Evolutionary conservation across 2,329 filamentous ascomycete species (phyloP).

Genomic region (Apiospora kogelbergensis): DNA sequence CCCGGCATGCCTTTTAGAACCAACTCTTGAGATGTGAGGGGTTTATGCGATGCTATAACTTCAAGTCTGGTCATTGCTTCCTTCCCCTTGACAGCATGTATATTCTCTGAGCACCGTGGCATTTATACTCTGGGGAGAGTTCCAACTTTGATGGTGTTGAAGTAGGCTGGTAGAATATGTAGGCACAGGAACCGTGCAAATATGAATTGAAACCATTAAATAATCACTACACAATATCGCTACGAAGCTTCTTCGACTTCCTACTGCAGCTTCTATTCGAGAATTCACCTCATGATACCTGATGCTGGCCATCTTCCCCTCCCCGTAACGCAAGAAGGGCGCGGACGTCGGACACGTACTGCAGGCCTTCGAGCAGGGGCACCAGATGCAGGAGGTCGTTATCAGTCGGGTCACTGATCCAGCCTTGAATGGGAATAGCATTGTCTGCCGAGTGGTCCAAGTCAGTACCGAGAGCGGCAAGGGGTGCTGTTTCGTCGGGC

Average conservation of each 20-base stretch:
- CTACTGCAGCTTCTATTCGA: slow-evolving; percentile 3
- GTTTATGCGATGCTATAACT: not conserved
- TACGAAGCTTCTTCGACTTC: slow-evolving; percentile 3
- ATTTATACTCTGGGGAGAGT: not conserved
- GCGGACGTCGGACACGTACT: slow-evolving; percentile 95
- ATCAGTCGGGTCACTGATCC: slow-evolving; percentile 98
- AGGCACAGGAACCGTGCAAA: not conserved
- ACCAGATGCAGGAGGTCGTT: slow-evolving; percentile 92
- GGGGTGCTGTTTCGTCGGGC: not conserved
- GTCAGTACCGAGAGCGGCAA: not conserved
- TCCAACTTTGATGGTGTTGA: not conserved
- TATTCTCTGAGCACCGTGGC: not conserved
- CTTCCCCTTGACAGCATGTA: too few species aligned
- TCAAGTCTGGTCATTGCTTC: too few species aligned
- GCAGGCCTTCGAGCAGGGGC: slow-evolving; percentile 87
- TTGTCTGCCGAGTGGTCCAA: slow-evolving; percentile 65
- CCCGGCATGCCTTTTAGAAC: not conserved
- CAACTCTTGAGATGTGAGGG: not conserved
- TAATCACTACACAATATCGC: slow-evolving; percentile 9
- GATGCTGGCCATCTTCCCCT: slow-evolving; percentile 70
- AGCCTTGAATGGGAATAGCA: slow-evolving; percentile 97
- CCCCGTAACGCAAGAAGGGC: slow-evolving; percentile 85
- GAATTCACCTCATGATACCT: slow-evolving; percentile 10
- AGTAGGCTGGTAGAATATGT: not conserved
- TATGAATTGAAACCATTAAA: slow-evolving; percentile 7